Conservation (phyloP, 2,329 filamentous ascomycete species). For the Trichoderma arundinaceum region DNA sequence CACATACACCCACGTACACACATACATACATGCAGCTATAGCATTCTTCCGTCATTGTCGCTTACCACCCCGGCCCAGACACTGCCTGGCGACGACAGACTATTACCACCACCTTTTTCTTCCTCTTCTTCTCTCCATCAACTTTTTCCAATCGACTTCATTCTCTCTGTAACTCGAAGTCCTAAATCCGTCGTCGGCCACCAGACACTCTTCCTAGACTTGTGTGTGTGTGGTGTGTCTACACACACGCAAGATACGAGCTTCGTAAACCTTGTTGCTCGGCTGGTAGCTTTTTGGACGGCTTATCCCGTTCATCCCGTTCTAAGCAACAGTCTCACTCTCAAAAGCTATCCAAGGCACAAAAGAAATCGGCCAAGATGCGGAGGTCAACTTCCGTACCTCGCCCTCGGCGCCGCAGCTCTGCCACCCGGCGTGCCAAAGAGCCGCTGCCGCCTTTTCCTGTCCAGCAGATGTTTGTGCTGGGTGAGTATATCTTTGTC, state of each 20-base stretch:
- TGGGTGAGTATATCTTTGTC: slow-evolving; percentile 49
- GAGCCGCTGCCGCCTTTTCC: slow-evolving; percentile 46
- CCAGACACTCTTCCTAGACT: neutral
- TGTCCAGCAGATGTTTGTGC: slow-evolving; percentile 57
- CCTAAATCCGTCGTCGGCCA: neutral
- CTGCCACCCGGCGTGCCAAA: slow-evolving; percentile 36
- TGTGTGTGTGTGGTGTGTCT: neutral
- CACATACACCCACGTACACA: no score
- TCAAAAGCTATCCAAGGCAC: neutral
- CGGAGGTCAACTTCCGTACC: slow-evolving; percentile 39
- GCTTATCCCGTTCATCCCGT: slow-evolving; percentile 15
- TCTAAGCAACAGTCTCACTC: slow-evolving; percentile 10
- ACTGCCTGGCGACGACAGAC: neutral
- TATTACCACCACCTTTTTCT: no score
- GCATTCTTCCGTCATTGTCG: neutral
- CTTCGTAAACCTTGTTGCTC: slow-evolving; percentile 26
- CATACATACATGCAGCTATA: no score
- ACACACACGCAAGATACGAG: slow-evolving; percentile 5
- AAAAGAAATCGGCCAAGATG: slow-evolving; percentile 35
- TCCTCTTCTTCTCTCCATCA: no score
- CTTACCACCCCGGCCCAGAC: neutral
- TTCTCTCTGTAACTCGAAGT: neutral
- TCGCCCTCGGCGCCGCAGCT: slow-evolving; percentile 36
- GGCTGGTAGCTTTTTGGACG: slow-evolving; percentile 19
- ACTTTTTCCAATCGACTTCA: slow-evolving; percentile 4